Evolutionary conservation across 2,329 filamentous ascomycete species (phyloP).

Genomic region (Trichoderma atrobrunneum): DNA sequence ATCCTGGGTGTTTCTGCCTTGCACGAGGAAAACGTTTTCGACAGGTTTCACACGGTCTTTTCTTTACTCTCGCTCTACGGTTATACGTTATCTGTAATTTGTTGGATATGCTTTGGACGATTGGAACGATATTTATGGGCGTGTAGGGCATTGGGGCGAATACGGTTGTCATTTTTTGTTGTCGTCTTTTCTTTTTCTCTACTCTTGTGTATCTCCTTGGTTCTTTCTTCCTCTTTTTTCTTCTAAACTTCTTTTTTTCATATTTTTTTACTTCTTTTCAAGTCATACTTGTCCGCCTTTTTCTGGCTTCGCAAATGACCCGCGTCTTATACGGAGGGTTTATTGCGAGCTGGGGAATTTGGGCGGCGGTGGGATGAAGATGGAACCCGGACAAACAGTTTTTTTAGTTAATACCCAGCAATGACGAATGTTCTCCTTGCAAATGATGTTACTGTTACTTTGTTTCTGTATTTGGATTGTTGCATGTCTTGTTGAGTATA

Average conservation of each 20-base stretch:
- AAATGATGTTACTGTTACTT: not conserved
- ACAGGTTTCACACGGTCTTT: constrained; percentile 15
- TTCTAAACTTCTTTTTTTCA: not conserved
- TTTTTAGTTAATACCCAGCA: constrained; percentile 7
- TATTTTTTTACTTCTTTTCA: not conserved
- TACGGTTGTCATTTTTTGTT: not conserved
- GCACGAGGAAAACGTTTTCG: constrained; percentile 4
- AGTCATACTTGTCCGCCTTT: not conserved
- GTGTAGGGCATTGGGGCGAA: not conserved
- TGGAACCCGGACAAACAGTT: not conserved
- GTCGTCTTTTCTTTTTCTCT: not conserved
- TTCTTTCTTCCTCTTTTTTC: not conserved
- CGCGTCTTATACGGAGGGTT: not conserved
- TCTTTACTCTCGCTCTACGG: constrained; percentile 3
- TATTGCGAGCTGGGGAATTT: not conserved
- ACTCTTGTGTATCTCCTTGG: not conserved
- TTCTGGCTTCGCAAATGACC: not conserved
- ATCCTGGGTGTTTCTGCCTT: not conserved
- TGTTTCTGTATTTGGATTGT: not conserved
- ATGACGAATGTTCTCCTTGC: constrained; percentile 5
- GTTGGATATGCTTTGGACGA: constrained; percentile 3
- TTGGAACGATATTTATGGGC: constrained; percentile 7
- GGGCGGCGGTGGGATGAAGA: not conserved
- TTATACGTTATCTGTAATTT: not conserved
- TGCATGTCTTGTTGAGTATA: not conserved